phyloP scores from a whole-genome alignment of 116 monocot genomes.

The Trichopus zeylanicus region DNA sequence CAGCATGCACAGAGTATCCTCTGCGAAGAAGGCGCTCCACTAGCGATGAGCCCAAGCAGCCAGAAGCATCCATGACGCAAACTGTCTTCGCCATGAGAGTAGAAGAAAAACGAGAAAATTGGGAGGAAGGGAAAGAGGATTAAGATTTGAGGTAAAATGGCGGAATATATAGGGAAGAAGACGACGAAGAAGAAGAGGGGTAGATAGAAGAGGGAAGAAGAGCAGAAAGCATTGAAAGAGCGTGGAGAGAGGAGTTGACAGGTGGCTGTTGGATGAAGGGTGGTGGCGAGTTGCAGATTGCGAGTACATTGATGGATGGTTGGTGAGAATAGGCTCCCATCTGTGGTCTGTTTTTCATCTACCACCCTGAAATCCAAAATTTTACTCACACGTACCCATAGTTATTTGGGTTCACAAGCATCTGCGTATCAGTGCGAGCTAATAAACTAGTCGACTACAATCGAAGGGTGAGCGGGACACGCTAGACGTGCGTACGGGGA shows the following conservation, averaged over 20 bases:
- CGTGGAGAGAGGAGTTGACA: conserved; percentile 2
- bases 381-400: too few species aligned
- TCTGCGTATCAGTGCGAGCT: too few species aligned
- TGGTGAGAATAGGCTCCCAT: neutral
- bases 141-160: neutral
- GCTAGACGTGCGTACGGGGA: too few species aligned
- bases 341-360: too few species aligned
- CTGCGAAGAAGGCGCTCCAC: conserved; percentile 39
- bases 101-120: neutral
- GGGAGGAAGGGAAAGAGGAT: neutral
- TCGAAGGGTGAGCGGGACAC: too few species aligned
- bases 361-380: too few species aligned
- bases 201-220: neutral
- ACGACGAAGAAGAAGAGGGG: neutral
- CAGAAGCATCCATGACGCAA: conserved; percentile 63
- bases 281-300: neutral
- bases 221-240: conserved; percentile 2
- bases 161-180: too few species aligned
- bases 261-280: neutral
- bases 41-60: conserved; percentile 28
- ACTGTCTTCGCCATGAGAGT: conserved; percentile 9
- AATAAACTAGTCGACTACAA: too few species aligned
- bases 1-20: conserved; percentile 61
- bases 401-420: too few species aligned
- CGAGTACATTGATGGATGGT: neutral